A percentile compares a stretch with the other conserved stretches of the same genome.
These are phyloP conservation scores for Paramarasmius palmivorus DNA, from an alignment of 1,284 basidiomycete species.

Conservation along the genomic window DNA sequence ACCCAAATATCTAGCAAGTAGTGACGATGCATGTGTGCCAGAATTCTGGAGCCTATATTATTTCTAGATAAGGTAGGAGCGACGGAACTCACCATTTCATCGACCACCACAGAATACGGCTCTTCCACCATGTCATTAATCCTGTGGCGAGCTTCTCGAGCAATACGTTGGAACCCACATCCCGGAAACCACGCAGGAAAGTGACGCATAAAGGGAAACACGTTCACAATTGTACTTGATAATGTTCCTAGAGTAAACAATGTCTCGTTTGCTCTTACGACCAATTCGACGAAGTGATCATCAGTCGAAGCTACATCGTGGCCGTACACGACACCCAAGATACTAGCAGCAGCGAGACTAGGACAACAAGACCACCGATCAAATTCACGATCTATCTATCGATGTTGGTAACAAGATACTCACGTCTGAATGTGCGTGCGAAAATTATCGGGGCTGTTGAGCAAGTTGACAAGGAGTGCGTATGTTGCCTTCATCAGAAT, in stretches of 20 bases:
- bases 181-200: constrained; percentile 13
- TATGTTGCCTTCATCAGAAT: constrained; percentile 29
- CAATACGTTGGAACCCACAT: constrained; percentile 7
- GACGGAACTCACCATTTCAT: background rate
- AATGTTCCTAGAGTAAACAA: constrained; percentile 18
- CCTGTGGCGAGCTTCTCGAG: background rate
- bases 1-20: background rate
- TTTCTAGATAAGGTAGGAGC: background rate
- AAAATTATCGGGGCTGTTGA: constrained; percentile 12
- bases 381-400: no score
- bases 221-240: constrained; percentile 22
- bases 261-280: constrained; percentile 18
- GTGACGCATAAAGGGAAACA: constrained; percentile 24
- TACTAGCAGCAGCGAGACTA: constrained; percentile 5
- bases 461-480: background rate
- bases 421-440: constrained; percentile 24
- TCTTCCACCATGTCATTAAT: background rate
- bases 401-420: no score
- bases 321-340: constrained; percentile 5
- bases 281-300: constrained; percentile 22
- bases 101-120: background rate
- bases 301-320: constrained; percentile 6
- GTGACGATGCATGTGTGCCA: background rate
- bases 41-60: background rate
- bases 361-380: no score